phyloP scores from a whole-genome alignment of 2,329 filamentous ascomycete species.

The Teratosphaeria destructans region DNA sequence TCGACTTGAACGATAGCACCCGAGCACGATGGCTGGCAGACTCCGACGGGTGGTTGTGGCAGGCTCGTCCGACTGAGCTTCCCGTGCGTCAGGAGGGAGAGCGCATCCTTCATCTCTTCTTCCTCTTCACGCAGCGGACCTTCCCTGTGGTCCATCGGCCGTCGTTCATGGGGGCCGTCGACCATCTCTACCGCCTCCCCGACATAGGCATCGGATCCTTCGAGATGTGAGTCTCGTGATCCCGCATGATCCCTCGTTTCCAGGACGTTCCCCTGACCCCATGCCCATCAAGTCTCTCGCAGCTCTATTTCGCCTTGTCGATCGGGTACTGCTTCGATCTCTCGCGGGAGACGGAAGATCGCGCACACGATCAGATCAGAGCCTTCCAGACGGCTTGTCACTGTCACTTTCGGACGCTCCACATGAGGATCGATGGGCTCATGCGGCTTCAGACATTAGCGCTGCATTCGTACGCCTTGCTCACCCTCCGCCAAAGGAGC shows the following conservation, averaged over 20 bases:
- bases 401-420: slow-evolving; percentile 2
- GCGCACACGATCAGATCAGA: slow-evolving; percentile 2
- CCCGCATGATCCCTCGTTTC: no score
- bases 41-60: neutral
- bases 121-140: slow-evolving; percentile 6
- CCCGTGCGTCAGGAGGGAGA: neutral
- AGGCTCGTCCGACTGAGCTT: neutral
- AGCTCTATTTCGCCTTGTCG: slow-evolving; percentile 4
- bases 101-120: slow-evolving; percentile 5
- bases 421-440: slow-evolving; percentile 1
- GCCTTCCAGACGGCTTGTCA: slow-evolving; percentile 1
- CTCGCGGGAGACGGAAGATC: neutral
- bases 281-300: neutral
- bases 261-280: no score
- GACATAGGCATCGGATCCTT: slow-evolving; percentile 6
- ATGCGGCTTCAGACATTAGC: slow-evolving; percentile 4
- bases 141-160: slow-evolving; percentile 7
- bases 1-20: slow-evolving; percentile 5
- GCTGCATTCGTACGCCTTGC: slow-evolving; percentile 5
- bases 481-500: slow-evolving; percentile 5
- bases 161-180: slow-evolving; percentile 2
- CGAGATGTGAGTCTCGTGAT: neutral
- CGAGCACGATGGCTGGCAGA: slow-evolving; percentile 1
- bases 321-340: slow-evolving; percentile 5
- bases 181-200: slow-evolving; percentile 1